Percentiles rank a stretch among this genome's conserved stretches.
Evolutionary conservation across 495 filamentous ascomycete species (phyloP).

Genomic region (Niebla homalea): DNA sequence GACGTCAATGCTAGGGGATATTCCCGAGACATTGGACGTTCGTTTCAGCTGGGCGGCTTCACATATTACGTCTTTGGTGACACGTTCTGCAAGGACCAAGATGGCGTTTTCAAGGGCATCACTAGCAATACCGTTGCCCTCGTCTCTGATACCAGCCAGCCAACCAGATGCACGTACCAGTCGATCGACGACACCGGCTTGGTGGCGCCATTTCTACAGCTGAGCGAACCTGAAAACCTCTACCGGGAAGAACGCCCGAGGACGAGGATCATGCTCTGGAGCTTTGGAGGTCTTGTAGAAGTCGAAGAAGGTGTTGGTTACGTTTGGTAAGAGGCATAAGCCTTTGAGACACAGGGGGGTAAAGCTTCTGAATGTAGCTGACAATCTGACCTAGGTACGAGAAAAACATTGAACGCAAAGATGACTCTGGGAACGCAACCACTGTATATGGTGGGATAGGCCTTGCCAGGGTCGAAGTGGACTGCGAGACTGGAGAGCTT

Average conservation of each 20-base stretch:
- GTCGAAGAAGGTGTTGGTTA: slow-evolving; percentile 7
- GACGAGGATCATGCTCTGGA: slow-evolving; percentile 14
- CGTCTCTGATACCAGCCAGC: slow-evolving; percentile 1
- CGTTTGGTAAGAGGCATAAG: slow-evolving; percentile 5
- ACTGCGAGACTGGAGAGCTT: neutral
- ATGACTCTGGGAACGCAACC: neutral
- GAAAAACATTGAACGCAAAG: slow-evolving; percentile 6
- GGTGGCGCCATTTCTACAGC: slow-evolving; percentile 8
- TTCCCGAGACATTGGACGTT: slow-evolving; percentile 18
- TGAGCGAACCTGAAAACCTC: slow-evolving; percentile 4
- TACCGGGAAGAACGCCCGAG: slow-evolving; percentile 5
- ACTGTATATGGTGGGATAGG: slow-evolving; percentile 13
- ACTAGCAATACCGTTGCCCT: slow-evolving; percentile 12
- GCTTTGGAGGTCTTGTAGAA: slow-evolving; percentile 17
- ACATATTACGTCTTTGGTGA: slow-evolving; percentile 18
- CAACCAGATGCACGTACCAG: slow-evolving; percentile 8
- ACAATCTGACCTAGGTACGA: slow-evolving; percentile 6
- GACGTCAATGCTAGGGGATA: slow-evolving; percentile 6
- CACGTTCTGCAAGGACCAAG: slow-evolving; percentile 17
- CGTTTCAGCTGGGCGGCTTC: slow-evolving; percentile 7
- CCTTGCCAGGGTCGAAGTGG: slow-evolving; percentile 1
- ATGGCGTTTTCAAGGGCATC: slow-evolving; percentile 18
- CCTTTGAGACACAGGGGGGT: too few species aligned
- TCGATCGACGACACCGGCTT: slow-evolving; percentile 2
- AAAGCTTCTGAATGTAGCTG: too few species aligned